phyloP scores from a whole-genome alignment of 2,329 filamentous ascomycete species.

The Dactylellina drechsleri region DNA sequence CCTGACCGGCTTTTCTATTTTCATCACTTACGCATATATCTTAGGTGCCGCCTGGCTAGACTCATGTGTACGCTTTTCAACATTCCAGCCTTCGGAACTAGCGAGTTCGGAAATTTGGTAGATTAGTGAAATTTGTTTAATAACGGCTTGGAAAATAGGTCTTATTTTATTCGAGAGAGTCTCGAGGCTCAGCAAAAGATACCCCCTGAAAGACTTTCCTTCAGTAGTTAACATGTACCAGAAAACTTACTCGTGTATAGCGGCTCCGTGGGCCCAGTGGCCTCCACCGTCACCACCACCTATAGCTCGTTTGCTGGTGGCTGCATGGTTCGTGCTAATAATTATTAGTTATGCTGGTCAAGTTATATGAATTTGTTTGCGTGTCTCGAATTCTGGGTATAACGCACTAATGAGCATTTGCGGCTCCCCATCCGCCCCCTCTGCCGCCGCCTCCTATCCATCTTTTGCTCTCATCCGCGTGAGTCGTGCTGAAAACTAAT shows the following conservation, averaged over 20 bases:
- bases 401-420: too few relatives aligned
- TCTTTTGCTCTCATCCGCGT: too few relatives aligned
- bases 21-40: background rate
- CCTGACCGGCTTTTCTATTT: background rate
- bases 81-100: slow-evolving; percentile 15
- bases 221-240: background rate
- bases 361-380: too few relatives aligned
- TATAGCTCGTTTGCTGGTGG: background rate
- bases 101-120: background rate
- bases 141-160: background rate
- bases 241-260: background rate
- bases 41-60: background rate
- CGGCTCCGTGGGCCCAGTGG: background rate
- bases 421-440: too few relatives aligned
- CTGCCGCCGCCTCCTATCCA: too few relatives aligned
- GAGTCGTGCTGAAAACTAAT: too few relatives aligned
- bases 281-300: too few relatives aligned
- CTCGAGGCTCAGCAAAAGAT: background rate
- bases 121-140: background rate
- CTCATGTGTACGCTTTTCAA: slow-evolving; percentile 11
- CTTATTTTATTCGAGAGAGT: background rate
- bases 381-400: too few relatives aligned
- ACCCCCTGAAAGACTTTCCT: background rate
- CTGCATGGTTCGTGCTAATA: slow-evolving; percentile 16
- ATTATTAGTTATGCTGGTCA: background rate